Conservation (phyloP, 805 yeast species). For the Saturnispora diversa region DNA sequence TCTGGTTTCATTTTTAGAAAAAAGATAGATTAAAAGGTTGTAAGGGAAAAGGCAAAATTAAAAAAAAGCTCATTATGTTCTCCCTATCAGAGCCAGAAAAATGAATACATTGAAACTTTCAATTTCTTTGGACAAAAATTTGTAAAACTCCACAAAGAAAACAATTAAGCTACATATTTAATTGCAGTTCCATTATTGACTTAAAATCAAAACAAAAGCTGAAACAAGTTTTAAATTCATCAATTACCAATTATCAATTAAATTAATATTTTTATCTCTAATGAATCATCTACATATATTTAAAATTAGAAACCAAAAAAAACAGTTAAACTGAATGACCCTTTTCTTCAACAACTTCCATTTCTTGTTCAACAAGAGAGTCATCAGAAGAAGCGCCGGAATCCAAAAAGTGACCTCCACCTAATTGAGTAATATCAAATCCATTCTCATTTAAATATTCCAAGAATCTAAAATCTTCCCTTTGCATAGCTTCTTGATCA, state of each 20-base stretch:
- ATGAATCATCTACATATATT: too few species aligned
- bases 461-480: constrained; percentile 68
- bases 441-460: constrained; percentile 61
- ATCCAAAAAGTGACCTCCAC: constrained; percentile 24
- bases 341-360: constrained; percentile 2
- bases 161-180: too few species aligned
- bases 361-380: constrained; percentile 2
- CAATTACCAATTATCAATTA: too few species aligned
- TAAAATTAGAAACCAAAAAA: too few species aligned
- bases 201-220: too few species aligned
- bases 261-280: too few species aligned
- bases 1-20: constrained; percentile 5
- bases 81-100: too few species aligned
- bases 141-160: too few species aligned
- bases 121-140: too few species aligned
- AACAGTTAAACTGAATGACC: not conserved
- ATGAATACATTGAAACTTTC: not conserved
- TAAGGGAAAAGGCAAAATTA: not conserved
- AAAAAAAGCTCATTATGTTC: not conserved
- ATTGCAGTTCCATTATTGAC: too few species aligned
- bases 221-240: too few species aligned
- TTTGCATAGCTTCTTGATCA: constrained; percentile 72
- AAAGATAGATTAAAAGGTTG: not conserved
- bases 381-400: constrained; percentile 4
- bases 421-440: constrained; percentile 59